Conservation (phyloP, 1,284 basidiomycete genomes). For the Boletus sp. region DNA sequence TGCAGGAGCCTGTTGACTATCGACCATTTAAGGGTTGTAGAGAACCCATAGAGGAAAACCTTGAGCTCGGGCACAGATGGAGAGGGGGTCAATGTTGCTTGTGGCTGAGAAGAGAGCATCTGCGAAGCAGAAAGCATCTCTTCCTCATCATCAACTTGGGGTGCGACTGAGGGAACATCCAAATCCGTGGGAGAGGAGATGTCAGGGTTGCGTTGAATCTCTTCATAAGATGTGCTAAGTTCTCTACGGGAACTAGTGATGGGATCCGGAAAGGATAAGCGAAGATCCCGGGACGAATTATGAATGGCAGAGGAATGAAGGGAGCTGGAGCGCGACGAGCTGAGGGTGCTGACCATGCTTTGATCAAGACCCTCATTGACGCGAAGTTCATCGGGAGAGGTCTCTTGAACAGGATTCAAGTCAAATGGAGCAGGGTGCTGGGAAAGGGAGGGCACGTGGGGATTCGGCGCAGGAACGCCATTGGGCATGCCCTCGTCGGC, state of each 20-base stretch:
- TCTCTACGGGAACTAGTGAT: constrained; percentile 59
- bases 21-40: constrained; percentile 52
- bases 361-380: constrained; percentile 71
- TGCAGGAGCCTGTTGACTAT: constrained; percentile 53
- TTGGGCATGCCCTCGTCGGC: constrained; percentile 42
- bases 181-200: constrained; percentile 15
- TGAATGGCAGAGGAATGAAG: constrained; percentile 52
- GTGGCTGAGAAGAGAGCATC: constrained; percentile 28
- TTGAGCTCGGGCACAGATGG: constrained; percentile 43
- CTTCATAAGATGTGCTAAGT: constrained; percentile 29
- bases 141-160: constrained; percentile 26
- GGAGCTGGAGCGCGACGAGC: constrained; percentile 61
- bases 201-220: constrained; percentile 21
- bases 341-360: constrained; percentile 72
- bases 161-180: constrained; percentile 11
- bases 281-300: constrained; percentile 60
- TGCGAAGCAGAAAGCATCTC: constrained; percentile 22
- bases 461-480: constrained; percentile 29
- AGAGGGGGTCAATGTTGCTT: constrained; percentile 16
- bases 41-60: constrained; percentile 59
- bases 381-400: constrained; percentile 51
- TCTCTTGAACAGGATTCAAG: constrained; percentile 29
- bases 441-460: constrained; percentile 29
- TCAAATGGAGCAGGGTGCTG: constrained; percentile 24
- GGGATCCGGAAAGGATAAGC: constrained; percentile 74